Percentiles rank a stretch among this genome's conserved stretches.
Evolutionary conservation across 768 basidiomycete genomes (phyloP).

Genomic region (Hericium erinaceus): DNA sequence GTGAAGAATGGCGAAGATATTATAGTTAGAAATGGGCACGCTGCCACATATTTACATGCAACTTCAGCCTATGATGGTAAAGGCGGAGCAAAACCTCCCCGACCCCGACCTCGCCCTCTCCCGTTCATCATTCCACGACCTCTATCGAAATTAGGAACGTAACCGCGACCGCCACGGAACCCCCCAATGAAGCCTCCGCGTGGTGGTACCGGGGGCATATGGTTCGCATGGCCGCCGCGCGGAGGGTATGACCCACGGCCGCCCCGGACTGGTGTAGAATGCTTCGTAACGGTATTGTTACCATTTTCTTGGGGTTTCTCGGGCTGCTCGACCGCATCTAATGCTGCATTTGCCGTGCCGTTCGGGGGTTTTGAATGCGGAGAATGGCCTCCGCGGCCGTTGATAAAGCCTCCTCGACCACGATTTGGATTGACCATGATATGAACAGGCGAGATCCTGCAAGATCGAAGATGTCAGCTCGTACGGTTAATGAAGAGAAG

Average conservation of each 20-base stretch:
- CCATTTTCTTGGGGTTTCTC: conserved; percentile 10
- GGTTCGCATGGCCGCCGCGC: conserved; percentile 4
- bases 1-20: too few relatives aligned
- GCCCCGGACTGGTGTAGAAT: conserved; percentile 7
- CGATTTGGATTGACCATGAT: conserved; percentile 77
- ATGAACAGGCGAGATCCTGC: conserved; percentile 36
- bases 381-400: conserved; percentile 9
- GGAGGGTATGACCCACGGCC: background rate
- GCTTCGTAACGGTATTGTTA: conserved; percentile 3
- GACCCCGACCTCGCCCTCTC: background rate
- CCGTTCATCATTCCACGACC: conserved; percentile 16
- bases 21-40: too few relatives aligned
- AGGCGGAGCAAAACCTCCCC: conserved; percentile 1
- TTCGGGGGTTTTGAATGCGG: conserved; percentile 14
- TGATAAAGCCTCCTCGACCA: conserved; percentile 26
- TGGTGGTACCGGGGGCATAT: conserved; percentile 9
- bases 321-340: background rate
- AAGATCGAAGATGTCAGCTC: conserved; percentile 13
- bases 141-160: conserved; percentile 20
- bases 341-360: conserved; percentile 1
- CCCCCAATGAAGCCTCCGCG: conserved; percentile 16
- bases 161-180: conserved; percentile 23
- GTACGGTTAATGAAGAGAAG: background rate
- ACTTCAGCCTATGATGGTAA: conserved; percentile 1
- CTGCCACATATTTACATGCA: too few relatives aligned